Conservation (phyloP, 2,329 filamentous ascomycete species). For the Metarhizium album region DNA sequence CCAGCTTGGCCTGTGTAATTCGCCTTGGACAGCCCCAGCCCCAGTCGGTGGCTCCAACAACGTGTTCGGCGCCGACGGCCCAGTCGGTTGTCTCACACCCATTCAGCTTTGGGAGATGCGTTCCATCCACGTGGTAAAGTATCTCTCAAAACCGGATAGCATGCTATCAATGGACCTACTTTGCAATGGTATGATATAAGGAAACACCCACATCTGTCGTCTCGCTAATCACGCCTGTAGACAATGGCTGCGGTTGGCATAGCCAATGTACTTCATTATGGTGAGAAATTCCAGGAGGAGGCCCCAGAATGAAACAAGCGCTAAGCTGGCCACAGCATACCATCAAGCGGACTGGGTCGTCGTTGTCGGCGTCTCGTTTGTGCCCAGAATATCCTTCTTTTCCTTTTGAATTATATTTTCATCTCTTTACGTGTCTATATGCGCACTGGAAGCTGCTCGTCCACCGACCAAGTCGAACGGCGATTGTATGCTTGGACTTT, state of each 20-base stretch:
- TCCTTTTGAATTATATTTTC: constrained; percentile 54
- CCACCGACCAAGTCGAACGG: constrained; percentile 66
- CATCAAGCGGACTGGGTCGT: constrained; percentile 25
- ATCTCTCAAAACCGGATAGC: constrained; percentile 36
- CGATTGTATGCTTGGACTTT: constrained; percentile 33
- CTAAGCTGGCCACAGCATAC: neutral
- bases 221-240: constrained; percentile 3
- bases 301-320: neutral
- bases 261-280: constrained; percentile 39
- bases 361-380: constrained; percentile 14
- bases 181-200: constrained; percentile 38
- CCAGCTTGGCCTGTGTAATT: constrained; percentile 17
- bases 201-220: neutral
- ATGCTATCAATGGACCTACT: constrained; percentile 63
- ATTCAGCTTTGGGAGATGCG: neutral
- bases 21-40: too few species aligned
- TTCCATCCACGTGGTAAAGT: constrained; percentile 20
- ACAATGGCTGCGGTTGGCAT: constrained; percentile 45
- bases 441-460: constrained; percentile 60
- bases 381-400: constrained; percentile 52
- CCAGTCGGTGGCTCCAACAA: too few species aligned
- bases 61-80: neutral
- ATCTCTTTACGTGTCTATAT: constrained; percentile 58
- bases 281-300: neutral
- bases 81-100: constrained; percentile 1